phyloP scores from a whole-genome alignment of 2,329 filamentous ascomycete species.

The Epichloe hybrida region DNA sequence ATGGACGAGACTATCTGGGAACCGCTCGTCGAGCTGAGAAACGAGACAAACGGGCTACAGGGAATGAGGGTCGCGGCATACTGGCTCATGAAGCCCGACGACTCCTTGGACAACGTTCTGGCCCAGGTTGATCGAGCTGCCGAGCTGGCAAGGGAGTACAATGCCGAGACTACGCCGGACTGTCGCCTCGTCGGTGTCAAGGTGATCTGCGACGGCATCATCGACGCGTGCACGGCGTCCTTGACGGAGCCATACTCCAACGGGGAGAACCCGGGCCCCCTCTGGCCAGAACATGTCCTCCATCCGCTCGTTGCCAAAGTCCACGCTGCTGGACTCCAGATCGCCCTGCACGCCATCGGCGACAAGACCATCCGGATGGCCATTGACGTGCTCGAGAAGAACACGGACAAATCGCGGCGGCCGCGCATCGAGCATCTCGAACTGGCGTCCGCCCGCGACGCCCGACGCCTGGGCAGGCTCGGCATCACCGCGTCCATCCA shows the following conservation, averaged over 20 bases:
- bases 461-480: conserved; percentile 38
- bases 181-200: conserved; percentile 47
- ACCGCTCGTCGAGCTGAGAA: conserved; percentile 30
- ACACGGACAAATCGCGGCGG: conserved; percentile 30
- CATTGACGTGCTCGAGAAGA: conserved; percentile 38
- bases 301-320: conserved; percentile 40
- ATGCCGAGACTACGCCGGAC: conserved; percentile 21
- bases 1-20: conserved; percentile 47
- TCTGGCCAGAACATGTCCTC: conserved; percentile 42
- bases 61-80: conserved; percentile 38
- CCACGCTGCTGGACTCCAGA: conserved; percentile 39
- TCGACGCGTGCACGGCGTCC: conserved; percentile 52
- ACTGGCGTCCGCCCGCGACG: conserved; percentile 40
- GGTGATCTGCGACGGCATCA: conserved; percentile 49
- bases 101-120: conserved; percentile 25
- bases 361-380: conserved; percentile 44
- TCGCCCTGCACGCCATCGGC: conserved; percentile 53
- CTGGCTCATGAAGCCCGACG: conserved; percentile 40
- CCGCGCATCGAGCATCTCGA: conserved; percentile 55
- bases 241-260: conserved; percentile 45
- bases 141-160: conserved; percentile 25
- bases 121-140: conserved; percentile 36
- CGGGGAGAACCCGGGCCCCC: conserved; percentile 29
- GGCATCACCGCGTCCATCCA: conserved; percentile 49
- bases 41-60: conserved; percentile 15